Evolutionary conservation across 768 basidiomycete genomes (phyloP), one percentile per base, ranked within the genome.

Genomic region (Candolleomyces eurysporus): DNA sequence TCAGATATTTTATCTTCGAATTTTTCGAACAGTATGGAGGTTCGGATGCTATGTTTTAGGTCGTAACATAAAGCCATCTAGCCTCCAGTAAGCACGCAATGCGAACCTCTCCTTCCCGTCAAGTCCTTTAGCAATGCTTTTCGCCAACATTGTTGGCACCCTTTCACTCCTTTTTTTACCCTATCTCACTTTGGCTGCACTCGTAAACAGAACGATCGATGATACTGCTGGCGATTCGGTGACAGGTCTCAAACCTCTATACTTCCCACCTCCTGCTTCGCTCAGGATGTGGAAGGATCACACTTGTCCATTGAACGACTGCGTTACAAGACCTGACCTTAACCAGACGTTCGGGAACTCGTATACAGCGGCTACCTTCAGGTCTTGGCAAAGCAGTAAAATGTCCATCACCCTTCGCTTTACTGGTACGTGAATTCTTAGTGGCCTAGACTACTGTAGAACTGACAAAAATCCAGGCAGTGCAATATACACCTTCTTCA

Each of bases 401-500:
- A 69, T 64, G 10, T 68, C 61, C 6, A 70, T 75, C 14, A 65
- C 64, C 17, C 68, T 75, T 60, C 58, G 64, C 6, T 76, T 76
- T 57, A 63, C 64, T 36, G 71, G 71, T 68, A n/a, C 6, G 65
- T 57, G 19, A 22, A 36, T 36, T 11, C 8, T 36, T 36, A 11
- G 11, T 7, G 36, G 11, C 19, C 19, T 46, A 14, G 16, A 17
- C 16, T 9, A 57, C 16, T 11, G 8, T 13, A 9, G 11, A 5
- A 6, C 9, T 46, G 45, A 17, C 14, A 30, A 22, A 0, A 31
- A 17, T 39, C 45, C 5, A 79, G 77, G 77, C 17, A 73, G 69
- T 21, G 76, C 75, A 1, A 68, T 78, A 11, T 77, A 76, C 57
- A 71, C 76, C 9, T 78, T 70, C 58, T 77, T 78, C 50, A 73